Percentiles rank a stretch among this genome's conserved stretches.
Evolutionary conservation across 2,329 filamentous ascomycete species (phyloP).

Genomic region (Sclerotinia subarctica): DNA sequence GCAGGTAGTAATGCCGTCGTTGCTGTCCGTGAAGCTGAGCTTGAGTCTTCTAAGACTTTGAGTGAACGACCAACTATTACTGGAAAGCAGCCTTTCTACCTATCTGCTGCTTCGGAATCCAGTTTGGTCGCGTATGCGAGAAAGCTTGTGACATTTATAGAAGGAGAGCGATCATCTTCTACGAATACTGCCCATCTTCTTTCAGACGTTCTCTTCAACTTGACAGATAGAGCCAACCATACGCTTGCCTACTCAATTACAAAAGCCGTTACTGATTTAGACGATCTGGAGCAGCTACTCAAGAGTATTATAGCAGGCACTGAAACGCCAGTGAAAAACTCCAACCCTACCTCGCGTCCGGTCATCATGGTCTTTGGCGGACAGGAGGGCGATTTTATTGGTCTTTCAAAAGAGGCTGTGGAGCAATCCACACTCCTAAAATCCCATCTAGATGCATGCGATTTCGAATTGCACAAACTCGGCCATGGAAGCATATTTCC

Average conservation of each 20-base stretch:
- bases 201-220: no score
- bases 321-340: neutral
- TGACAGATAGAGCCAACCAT: no score
- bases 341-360: conserved; percentile 29
- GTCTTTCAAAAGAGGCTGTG: conserved; percentile 8
- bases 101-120: no score
- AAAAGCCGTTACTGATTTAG: no score
- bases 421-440: conserved; percentile 6
- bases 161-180: no score
- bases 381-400: conserved; percentile 19
- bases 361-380: conserved; percentile 41
- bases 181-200: no score
- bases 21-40: conserved; percentile 17
- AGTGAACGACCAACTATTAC: neutral
- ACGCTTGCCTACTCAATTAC: no score
- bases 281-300: conserved; percentile 10
- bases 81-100: no score
- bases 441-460: conserved; percentile 23
- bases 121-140: no score
- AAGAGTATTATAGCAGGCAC: no score
- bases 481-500: conserved; percentile 24
- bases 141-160: no score
- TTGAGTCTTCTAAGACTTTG: neutral
- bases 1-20: conserved; percentile 28
- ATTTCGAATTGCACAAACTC: neutral